Conservation (phyloP, 345 rosid genomes). For the Salix koriyanagi region DNA sequence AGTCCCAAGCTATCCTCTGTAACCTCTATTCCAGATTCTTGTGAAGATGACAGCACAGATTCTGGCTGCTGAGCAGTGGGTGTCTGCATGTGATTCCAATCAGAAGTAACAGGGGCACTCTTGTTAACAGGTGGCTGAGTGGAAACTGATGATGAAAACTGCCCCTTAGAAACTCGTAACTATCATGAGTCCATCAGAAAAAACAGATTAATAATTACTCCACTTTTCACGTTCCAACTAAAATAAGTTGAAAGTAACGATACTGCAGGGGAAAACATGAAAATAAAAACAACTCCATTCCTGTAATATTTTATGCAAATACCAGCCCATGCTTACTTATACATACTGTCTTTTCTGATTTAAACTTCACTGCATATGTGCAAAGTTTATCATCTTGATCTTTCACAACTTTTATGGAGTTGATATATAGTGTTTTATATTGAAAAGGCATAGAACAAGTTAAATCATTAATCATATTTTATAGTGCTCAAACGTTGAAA, state of each 20-base stretch:
- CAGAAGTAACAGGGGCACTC: slow-evolving; percentile 47
- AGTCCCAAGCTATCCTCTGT: slow-evolving; percentile 35
- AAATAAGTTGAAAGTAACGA: background rate
- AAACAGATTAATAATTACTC: slow-evolving; percentile 5
- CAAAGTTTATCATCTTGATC: background rate
- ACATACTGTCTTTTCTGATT: background rate
- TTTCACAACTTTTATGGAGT: background rate
- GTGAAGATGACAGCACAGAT: slow-evolving; percentile 30
- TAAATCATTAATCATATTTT: background rate
- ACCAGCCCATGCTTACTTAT: background rate
- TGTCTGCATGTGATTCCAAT: slow-evolving; percentile 49
- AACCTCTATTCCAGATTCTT: slow-evolving; percentile 33
- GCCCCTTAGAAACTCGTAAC: slow-evolving; percentile 68
- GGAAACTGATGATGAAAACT: slow-evolving; percentile 39
- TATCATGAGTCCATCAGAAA: slow-evolving; percentile 23
- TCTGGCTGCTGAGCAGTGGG: slow-evolving; percentile 54
- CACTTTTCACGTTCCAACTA: background rate
- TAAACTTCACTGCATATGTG: background rate
- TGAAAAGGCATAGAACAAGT: background rate
- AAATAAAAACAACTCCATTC: background rate
- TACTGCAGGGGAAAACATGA: background rate
- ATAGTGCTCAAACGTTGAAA: background rate
- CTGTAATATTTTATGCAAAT: background rate
- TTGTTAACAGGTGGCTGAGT: slow-evolving; percentile 48
- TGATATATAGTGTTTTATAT: background rate